phyloP scores from a whole-genome alignment of 106 monocot genomes.

The Acanthochlamys bracteata region DNA sequence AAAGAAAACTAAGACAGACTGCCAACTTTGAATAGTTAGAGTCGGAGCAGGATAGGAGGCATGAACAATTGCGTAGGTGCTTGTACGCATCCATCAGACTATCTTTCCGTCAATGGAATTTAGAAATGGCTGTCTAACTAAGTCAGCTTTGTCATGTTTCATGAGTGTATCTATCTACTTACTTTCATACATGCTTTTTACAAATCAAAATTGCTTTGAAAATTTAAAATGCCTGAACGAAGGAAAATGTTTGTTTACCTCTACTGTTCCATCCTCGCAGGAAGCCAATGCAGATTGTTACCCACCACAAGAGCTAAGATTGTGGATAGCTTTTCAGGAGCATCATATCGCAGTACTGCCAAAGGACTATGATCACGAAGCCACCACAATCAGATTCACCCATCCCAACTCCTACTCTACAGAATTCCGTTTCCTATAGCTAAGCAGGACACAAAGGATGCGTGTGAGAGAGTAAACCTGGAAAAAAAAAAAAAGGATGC shows the following conservation, averaged over 20 bases:
- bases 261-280: slow-evolving; percentile 68
- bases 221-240: too few relatives aligned
- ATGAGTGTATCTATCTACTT: too few relatives aligned
- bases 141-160: too few relatives aligned
- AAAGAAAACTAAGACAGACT: too few relatives aligned
- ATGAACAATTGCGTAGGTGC: too few relatives aligned
- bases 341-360: slow-evolving; percentile 45
- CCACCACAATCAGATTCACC: slow-evolving; percentile 80
- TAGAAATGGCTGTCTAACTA: too few relatives aligned
- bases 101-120: too few relatives aligned
- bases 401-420: slow-evolving; percentile 99
- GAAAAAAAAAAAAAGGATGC: slow-evolving; percentile 4
- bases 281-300: slow-evolving; percentile 44
- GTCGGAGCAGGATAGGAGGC: too few relatives aligned
- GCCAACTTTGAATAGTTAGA: neutral
- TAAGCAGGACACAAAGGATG: slow-evolving; percentile 78
- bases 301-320: slow-evolving; percentile 57
- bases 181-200: too few relatives aligned
- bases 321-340: slow-evolving; percentile 25
- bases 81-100: too few relatives aligned
- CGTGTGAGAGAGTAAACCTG: slow-evolving; percentile 69
- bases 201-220: too few relatives aligned
- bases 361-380: slow-evolving; percentile 68
- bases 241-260: slow-evolving; percentile 24
- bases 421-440: slow-evolving; percentile 55